Evolutionary conservation across 495 filamentous ascomycete genomes (phyloP), one percentile per base, ranked within the genome.

Genomic region (Penicillium daleae): DNA sequence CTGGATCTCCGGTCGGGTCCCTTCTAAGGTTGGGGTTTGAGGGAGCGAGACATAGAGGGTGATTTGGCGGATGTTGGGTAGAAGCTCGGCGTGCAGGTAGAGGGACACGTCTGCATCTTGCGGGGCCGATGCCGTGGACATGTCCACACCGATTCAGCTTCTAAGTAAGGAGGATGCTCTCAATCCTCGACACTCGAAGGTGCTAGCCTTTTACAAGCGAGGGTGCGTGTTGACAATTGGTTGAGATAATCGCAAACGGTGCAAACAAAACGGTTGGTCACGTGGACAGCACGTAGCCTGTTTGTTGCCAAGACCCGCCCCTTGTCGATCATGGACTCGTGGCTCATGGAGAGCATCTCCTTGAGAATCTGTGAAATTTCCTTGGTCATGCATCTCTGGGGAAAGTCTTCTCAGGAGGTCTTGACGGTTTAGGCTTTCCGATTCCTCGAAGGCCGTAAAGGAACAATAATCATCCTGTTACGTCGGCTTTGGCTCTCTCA

Each of bases 51-150:
- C 86, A 61, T 87, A 89, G 21, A 96, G 77, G 4, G 90, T 91
- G 48, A 96, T 82, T 73, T 93, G 91, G 13, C 89, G 87, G 66
- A 99, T 96, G 70, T 97, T 92, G 61, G 87, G 81, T 5, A 97
- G 83, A 0, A 95, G 85, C 80, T 99, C 95, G 17, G 93, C 92
- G 70, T 97, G 93, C 21, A 97, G 79, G 52, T 80, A 76, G 21
- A 86, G 56, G 6, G 66, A 33, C 1, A 53, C 24, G 22, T 68
- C 42, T 57, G 61, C 35, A 65, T 60, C 24, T 35, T 35, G 35
- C 6, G 31, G 40, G 8, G n/a, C 24, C 21, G 49, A 37, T 59
- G 24, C 46, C 2, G 22, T 26, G 13, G 27, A 57, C 57, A 65
- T 65, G 51, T 44, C 53, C 42, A 52, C 49, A 9, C 31, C 24